Evolutionary conservation across 768 basidiomycete genomes (phyloP), one percentile per base, ranked within the genome.

Genomic region (Wakefieldia striispora): DNA sequence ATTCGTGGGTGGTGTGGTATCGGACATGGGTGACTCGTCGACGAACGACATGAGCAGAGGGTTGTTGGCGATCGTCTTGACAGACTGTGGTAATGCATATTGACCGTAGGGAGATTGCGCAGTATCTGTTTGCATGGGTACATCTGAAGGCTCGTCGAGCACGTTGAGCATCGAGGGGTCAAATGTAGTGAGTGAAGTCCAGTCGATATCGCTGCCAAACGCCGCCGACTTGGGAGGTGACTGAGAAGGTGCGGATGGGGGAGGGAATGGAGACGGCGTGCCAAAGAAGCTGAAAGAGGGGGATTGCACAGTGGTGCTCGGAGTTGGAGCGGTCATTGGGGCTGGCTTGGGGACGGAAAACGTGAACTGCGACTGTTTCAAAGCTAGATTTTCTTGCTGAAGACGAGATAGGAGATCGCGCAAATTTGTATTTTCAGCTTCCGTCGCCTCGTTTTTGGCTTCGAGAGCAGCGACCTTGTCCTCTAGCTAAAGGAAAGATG

Each of bases 401-500:
- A 97, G 75, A 12, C 93, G 82, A 44, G 81, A 72, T 38, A 95
- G 76, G 43, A 95, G 78, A 63, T 95, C 93, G 40, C 89, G 84
- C 20, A 97, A 75, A 61, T 95, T 95, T 54, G 88, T 86, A 58
- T 97, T 95, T 71, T 95, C 94, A 20, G 83, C 71, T 47, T 72
- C 71, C 0, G 87, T 79, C 20, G 75, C 76, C 39, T 85, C 82
- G 55, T 91, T 89, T 70, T 91, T 88, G 5, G 83, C 82, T 63
- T 94, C 91, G 20, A 97, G 83, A 35, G 82, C 85, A 3, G 88
- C 83, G 17, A 97, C 84, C 65, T 94, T 84, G 67, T 94, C 92
- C 67, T 98, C 95, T 46, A 98, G 76, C 90, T 97, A 16, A 39
- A 17, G 24, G 27, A 24, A 26, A 23, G 1, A 29, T 46, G 48